Conservation (phyloP, 2,329 filamentous ascomycete species). For the Fusarium lateritium region DNA sequence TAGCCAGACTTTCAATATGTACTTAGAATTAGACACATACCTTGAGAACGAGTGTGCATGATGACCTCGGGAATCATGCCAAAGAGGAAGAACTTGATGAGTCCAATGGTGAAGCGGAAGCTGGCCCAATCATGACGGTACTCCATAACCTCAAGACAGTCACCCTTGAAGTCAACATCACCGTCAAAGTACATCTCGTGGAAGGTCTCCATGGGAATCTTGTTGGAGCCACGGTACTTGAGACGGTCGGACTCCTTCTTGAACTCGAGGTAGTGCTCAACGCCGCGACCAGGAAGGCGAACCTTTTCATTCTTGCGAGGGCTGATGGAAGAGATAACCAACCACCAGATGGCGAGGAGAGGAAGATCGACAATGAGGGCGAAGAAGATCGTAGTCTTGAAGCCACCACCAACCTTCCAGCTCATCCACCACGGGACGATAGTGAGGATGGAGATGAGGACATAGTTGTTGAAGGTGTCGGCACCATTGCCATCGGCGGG, state of each 20-base stretch:
- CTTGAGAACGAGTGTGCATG: conserved; percentile 92
- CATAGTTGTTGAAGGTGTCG: conserved; percentile 88
- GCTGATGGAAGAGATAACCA: conserved; percentile 82
- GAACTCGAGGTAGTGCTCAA: conserved; percentile 93
- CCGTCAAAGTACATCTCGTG: conserved; percentile 98
- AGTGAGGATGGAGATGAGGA: conserved; percentile 79
- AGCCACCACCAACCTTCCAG: conserved; percentile 88
- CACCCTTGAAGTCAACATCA: conserved; percentile 95
- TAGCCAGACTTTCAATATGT: conserved; percentile 7
- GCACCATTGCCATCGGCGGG: conserved; percentile 89
- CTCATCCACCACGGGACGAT: conserved; percentile 84
- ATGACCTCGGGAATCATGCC: conserved; percentile 92
- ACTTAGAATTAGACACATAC: conserved; percentile 37
- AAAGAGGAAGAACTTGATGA: conserved; percentile 91
- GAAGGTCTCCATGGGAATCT: conserved; percentile 93
- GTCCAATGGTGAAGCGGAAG: conserved; percentile 88
- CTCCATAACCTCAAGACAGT: conserved; percentile 89
- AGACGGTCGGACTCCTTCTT: conserved; percentile 72
- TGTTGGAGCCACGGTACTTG: conserved; percentile 83
- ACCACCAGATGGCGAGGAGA: conserved; percentile 87
- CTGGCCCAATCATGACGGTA: conserved; percentile 97
- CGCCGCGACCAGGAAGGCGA: conserved; percentile 84
- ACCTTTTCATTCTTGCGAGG: conserved; percentile 95
- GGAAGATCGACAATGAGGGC: conserved; percentile 83
- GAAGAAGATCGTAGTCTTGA: conserved; percentile 92